These are phyloP conservation scores for Chrysosporium queenslandicum DNA, from an alignment of 2,329 filamentous ascomycete species.

Conservation along the genomic window DNA sequence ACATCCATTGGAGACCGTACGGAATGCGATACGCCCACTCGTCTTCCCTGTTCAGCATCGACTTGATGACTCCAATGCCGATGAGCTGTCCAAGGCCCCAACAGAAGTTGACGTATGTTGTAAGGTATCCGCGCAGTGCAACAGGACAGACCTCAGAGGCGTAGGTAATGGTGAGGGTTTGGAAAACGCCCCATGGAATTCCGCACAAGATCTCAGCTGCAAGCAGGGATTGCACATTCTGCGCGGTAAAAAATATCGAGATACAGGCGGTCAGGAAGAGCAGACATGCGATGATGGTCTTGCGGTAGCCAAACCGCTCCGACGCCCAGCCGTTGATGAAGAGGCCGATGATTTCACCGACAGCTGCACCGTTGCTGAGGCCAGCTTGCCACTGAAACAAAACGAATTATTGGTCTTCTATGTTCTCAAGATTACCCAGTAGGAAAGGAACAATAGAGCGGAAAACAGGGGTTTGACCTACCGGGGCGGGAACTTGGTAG, in stretches of 20 bases:
- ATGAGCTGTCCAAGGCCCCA: constrained; percentile 44
- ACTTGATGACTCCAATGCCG: constrained; percentile 43
- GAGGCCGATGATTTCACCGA: constrained; percentile 42
- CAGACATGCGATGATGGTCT: constrained; percentile 42
- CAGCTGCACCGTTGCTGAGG: constrained; percentile 36
- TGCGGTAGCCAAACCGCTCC: constrained; percentile 44
- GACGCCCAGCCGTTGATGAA: constrained; percentile 44
- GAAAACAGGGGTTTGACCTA: constrained; percentile 17
- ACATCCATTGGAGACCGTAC: constrained; percentile 46
- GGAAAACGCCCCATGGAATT: constrained; percentile 45
- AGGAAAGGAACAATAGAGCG: not conserved
- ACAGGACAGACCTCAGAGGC: constrained; percentile 41
- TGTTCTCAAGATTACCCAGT: constrained; percentile 1
- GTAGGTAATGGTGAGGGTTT: constrained; percentile 41
- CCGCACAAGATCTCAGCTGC: constrained; percentile 44
- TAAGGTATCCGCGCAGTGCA: constrained; percentile 37
- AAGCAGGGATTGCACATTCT: constrained; percentile 39
- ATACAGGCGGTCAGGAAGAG: constrained; percentile 40
- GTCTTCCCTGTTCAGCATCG: constrained; percentile 38
- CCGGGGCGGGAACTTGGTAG: constrained; percentile 34
- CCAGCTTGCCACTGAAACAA: constrained; percentile 37
- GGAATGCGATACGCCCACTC: constrained; percentile 46
- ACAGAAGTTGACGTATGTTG: constrained; percentile 40
- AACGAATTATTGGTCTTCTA: constrained; percentile 11
- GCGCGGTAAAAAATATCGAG: constrained; percentile 44